phyloP scores from a whole-genome alignment of 768 basidiomycete genomes.

The Suillus plorans region DNA sequence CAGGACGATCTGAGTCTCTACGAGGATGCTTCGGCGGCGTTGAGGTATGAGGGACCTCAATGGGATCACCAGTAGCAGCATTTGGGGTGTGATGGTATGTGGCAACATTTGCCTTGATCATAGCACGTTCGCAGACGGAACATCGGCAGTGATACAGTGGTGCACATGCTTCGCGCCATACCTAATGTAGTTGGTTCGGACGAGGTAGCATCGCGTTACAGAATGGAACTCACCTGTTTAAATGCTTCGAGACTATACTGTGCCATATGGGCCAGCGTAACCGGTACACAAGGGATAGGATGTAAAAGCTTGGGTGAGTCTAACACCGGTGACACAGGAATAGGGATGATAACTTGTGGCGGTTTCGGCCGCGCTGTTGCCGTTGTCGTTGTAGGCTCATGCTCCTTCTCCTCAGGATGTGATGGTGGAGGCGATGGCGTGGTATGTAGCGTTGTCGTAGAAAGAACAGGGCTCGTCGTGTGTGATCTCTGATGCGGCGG shows the following conservation, averaged over 20 bases:
- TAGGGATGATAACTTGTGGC: constrained; percentile 33
- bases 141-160: constrained; percentile 74
- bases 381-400: constrained; percentile 23
- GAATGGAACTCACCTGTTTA: constrained; percentile 43
- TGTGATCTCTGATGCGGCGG: constrained; percentile 42
- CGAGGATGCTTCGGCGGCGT: constrained; percentile 45
- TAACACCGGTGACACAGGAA: constrained; percentile 58
- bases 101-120: constrained; percentile 47
- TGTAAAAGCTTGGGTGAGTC: constrained; percentile 59
- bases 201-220: background rate
- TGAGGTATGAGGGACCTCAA: constrained; percentile 13
- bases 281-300: constrained; percentile 69
- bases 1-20: constrained; percentile 14
- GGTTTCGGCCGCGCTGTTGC: constrained; percentile 18
- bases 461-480: constrained; percentile 69
- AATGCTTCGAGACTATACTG: constrained; percentile 59
- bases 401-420: constrained; percentile 32
- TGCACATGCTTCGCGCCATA: constrained; percentile 73
- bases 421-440: constrained; percentile 72
- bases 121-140: constrained; percentile 68
- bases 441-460: constrained; percentile 73
- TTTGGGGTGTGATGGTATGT: constrained; percentile 11
- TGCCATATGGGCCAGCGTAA: constrained; percentile 53
- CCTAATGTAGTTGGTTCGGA: constrained; percentile 35
- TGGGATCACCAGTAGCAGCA: background rate